Conservation (phyloP, 108 stramenopile genomes). For the Skeletonema tropicum region DNA sequence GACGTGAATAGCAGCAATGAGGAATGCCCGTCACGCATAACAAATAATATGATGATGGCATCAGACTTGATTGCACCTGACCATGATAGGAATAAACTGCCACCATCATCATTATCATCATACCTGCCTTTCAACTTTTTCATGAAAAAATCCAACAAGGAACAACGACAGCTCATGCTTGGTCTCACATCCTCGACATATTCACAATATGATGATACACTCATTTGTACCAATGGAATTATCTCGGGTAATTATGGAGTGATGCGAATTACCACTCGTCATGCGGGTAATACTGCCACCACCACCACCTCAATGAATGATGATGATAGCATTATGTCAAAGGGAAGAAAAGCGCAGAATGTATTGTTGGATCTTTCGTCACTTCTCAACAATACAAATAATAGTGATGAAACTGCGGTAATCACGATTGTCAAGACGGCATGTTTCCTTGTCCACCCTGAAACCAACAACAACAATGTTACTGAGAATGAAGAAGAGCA, state of each 20-base stretch:
- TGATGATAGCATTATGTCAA: too few species aligned
- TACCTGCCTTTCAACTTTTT: too few species aligned
- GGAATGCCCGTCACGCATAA: background rate
- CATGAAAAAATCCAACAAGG: background rate
- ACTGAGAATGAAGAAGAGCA: background rate
- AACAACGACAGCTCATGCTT: background rate
- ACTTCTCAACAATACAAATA: background rate
- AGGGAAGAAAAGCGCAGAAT: background rate
- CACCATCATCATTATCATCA: background rate
- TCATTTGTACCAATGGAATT: conserved; percentile 27
- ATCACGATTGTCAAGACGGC: background rate
- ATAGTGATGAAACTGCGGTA: background rate
- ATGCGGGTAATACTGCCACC: too few species aligned
- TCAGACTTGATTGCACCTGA: background rate
- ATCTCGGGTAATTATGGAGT: conserved; percentile 1
- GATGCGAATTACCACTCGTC: conserved; percentile 1
- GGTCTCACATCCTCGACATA: conserved; percentile 17
- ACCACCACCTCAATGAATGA: background rate
- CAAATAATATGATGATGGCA: background rate
- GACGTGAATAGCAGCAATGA: background rate
- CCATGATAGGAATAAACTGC: background rate
- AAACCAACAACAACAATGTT: background rate
- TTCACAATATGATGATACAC: conserved; percentile 5
- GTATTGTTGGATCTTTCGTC: background rate
- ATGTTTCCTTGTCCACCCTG: background rate